A percentile compares a stretch with the other conserved stretches of the same genome.
phyloP scores from a whole-genome alignment of 768 basidiomycete species.

The Amanita rimosa region DNA sequence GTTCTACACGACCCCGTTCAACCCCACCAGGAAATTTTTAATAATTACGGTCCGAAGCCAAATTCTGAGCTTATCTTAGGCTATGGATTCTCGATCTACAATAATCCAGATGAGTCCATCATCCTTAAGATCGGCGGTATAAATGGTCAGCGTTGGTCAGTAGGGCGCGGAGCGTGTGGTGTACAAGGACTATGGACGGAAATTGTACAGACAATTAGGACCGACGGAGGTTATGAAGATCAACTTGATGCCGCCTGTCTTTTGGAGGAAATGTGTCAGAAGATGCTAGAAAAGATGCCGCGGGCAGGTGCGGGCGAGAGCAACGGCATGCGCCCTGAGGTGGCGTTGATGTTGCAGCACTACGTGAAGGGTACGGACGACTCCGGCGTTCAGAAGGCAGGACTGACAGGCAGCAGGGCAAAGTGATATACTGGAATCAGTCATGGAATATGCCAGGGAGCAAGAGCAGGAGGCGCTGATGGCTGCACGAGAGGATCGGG shows the following conservation, averaged over 20 bases:
- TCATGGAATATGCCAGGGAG: conserved; percentile 35
- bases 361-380: conserved; percentile 51
- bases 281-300: conserved; percentile 40
- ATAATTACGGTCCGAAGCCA: conserved; percentile 89
- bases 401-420: conserved; percentile 33
- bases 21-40: conserved; percentile 54
- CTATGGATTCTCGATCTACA: conserved; percentile 75
- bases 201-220: conserved; percentile 24
- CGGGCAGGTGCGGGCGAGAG: conserved; percentile 10
- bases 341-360: conserved; percentile 51
- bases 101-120: conserved; percentile 84
- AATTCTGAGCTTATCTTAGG: conserved; percentile 86
- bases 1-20: conserved; percentile 35
- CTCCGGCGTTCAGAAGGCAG: neutral
- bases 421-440: conserved; percentile 39
- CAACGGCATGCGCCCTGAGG: conserved; percentile 36
- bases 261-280: conserved; percentile 56
- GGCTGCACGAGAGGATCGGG: conserved; percentile 39
- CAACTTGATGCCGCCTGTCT: conserved; percentile 57
- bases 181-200: conserved; percentile 53
- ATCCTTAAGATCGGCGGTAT: conserved; percentile 62
- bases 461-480: conserved; percentile 38
- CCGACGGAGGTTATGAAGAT: conserved; percentile 37
- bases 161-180: conserved; percentile 45
- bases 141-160: conserved; percentile 42